Percentiles rank a stretch among this genome's conserved stretches.
Evolutionary conservation across 164 flowering plant species (phyloP).

Genomic region (Vitis cinerea): DNA sequence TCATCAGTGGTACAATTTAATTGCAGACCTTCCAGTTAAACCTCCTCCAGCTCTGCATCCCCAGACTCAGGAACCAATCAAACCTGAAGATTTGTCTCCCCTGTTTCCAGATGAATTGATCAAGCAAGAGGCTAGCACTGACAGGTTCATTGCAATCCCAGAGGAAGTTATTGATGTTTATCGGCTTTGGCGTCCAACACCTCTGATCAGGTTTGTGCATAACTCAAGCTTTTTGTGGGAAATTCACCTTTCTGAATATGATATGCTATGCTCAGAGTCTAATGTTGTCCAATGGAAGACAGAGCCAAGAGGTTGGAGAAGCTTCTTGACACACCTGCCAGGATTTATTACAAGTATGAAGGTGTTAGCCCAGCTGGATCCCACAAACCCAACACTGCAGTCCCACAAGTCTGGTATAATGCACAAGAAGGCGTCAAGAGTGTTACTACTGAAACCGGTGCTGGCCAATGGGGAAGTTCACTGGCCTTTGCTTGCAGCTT

Average conservation of each 20-base stretch:
- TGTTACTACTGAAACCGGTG: constrained; percentile 95
- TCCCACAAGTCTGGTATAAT: constrained; percentile 97
- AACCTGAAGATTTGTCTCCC: constrained; percentile 75
- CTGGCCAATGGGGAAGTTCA: constrained; percentile 97
- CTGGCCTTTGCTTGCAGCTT: constrained; percentile 87
- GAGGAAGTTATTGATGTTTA: constrained; percentile 84
- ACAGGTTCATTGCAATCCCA: constrained; percentile 78
- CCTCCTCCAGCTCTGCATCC: constrained; percentile 91
- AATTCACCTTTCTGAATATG: not conserved
- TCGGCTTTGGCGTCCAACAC: constrained; percentile 94
- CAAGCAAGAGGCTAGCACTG: constrained; percentile 67
- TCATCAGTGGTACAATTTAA: constrained; percentile 77
- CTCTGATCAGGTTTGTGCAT: constrained; percentile 69
- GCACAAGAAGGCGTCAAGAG: constrained; percentile 78
- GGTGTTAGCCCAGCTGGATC: constrained; percentile 98
- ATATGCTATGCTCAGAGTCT: not conserved
- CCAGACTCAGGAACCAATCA: constrained; percentile 58
- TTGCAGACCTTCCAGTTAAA: constrained; percentile 79
- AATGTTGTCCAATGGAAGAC: constrained; percentile 15
- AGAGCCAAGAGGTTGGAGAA: constrained; percentile 97
- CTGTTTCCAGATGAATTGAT: constrained; percentile 84
- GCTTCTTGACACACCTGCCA: constrained; percentile 88
- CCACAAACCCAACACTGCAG: constrained; percentile 91
- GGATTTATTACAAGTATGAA: constrained; percentile 94
- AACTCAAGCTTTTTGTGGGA: not conserved